A percentile compares a stretch with the other conserved stretches of the same genome.
Conservation (phyloP, 2,329 filamentous ascomycete species). For the Pseudopyricularia cyperi region DNA sequence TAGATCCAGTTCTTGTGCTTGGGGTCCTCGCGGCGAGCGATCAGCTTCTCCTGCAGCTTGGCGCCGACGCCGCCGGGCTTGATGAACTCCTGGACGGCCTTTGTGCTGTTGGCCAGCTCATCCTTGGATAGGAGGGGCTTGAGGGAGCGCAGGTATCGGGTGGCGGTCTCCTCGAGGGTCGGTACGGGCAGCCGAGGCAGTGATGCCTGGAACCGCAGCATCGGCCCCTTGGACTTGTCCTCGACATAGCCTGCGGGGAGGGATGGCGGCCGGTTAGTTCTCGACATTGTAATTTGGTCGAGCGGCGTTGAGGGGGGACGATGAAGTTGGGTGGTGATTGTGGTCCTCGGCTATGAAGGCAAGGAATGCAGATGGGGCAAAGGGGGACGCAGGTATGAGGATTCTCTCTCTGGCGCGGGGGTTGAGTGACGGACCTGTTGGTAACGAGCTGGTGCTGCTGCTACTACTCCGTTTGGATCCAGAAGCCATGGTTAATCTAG, state of each 20-base stretch:
- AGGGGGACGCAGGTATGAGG: not conserved
- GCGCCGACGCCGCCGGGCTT: conserved; percentile 73
- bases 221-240: conserved; percentile 64
- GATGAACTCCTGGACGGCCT: conserved; percentile 79
- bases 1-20: conserved; percentile 85
- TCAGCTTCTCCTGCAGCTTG: conserved; percentile 75
- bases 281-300: not conserved
- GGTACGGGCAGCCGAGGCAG: conserved; percentile 69
- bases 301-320: not conserved
- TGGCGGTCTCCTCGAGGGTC: conserved; percentile 68
- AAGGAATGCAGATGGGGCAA: not conserved
- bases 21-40: conserved; percentile 67
- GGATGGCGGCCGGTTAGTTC: not conserved
- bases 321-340: not conserved
- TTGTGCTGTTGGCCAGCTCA: conserved; percentile 62
- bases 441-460: conserved; percentile 47
- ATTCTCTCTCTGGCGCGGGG: not conserved
- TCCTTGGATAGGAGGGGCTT: conserved; percentile 56
- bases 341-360: not conserved
- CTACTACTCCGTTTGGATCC: conserved; percentile 40
- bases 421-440: conserved; percentile 26
- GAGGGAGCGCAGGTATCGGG: conserved; percentile 68
- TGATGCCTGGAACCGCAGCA: conserved; percentile 79
- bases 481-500: conserved; percentile 35
- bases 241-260: conserved; percentile 55